A percentile compares a stretch with the other conserved stretches of the same genome.
Conservation (phyloP, 176 grass and related monocot species). For the Hordeum marinum region DNA sequence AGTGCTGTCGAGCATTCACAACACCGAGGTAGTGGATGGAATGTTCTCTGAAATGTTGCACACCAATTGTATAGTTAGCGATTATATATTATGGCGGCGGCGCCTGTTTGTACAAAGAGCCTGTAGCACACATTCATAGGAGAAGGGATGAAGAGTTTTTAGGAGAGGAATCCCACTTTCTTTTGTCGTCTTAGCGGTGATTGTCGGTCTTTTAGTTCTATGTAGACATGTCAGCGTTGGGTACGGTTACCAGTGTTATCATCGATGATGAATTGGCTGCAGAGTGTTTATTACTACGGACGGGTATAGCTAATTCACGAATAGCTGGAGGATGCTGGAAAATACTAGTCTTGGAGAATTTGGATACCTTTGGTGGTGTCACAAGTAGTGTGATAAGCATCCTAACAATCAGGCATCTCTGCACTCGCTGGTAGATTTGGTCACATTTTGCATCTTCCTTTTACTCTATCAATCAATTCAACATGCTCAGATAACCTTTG, state of each 20-base stretch:
- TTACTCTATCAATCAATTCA: too few species aligned
- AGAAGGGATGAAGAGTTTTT: not conserved
- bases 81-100: constrained; percentile 35
- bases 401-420: too few species aligned
- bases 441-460: too few species aligned
- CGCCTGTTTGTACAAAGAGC: constrained; percentile 40
- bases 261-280: not conserved
- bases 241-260: not conserved
- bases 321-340: too few species aligned
- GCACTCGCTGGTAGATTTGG: too few species aligned
- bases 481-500: too few species aligned
- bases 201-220: not conserved
- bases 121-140: constrained; percentile 35
- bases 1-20: not conserved
- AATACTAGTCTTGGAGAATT: too few species aligned
- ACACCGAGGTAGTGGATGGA: not conserved
- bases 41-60: constrained; percentile 27
- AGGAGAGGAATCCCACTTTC: not conserved
- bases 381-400: too few species aligned
- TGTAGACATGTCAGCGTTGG: not conserved
- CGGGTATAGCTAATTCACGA: not conserved
- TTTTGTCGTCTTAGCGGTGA: not conserved
- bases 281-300: not conserved
- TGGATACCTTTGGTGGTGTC: too few species aligned
- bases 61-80: constrained; percentile 45